Evolutionary conservation across 306 rosid genomes (phyloP).

Genomic region (Crataegus laevigata): DNA sequence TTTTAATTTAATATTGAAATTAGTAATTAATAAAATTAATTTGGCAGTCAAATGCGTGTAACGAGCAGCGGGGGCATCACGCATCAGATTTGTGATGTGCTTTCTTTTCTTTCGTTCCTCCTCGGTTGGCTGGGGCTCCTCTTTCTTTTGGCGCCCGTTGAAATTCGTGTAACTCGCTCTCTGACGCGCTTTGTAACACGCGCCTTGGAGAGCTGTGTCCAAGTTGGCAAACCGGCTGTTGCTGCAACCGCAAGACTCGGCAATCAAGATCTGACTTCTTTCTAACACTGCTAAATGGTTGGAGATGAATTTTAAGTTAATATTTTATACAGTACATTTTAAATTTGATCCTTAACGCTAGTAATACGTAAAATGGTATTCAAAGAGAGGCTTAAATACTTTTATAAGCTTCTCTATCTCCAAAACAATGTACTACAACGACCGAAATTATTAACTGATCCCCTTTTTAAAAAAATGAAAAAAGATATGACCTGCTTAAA

Average conservation of each 20-base stretch:
- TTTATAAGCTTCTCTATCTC: too few relatives aligned
- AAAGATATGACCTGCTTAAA: background rate
- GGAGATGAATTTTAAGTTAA: accelerated
- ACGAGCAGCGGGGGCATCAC: background rate
- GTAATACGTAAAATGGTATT: too few relatives aligned
- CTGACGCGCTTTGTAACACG: background rate
- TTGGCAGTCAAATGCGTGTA: background rate
- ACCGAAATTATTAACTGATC: too few relatives aligned
- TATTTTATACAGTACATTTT: too few relatives aligned
- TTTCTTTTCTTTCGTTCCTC: background rate
- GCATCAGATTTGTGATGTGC: background rate
- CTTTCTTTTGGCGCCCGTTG: background rate
- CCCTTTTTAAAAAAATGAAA: too few relatives aligned
- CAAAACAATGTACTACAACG: accelerated
- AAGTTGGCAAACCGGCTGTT: background rate
- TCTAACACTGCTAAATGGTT: too few relatives aligned
- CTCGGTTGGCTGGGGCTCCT: background rate
- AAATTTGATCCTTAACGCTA: too few relatives aligned
- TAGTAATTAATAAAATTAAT: background rate
- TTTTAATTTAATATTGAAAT: too few relatives aligned
- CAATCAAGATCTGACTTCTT: background rate
- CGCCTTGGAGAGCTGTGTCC: background rate
- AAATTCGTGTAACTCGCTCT: background rate
- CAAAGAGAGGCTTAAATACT: too few relatives aligned
- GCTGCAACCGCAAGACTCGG: background rate